Evolutionary conservation across 2,329 filamentous ascomycete genomes (phyloP).

Genomic region (Talaromyces verruculosus): DNA sequence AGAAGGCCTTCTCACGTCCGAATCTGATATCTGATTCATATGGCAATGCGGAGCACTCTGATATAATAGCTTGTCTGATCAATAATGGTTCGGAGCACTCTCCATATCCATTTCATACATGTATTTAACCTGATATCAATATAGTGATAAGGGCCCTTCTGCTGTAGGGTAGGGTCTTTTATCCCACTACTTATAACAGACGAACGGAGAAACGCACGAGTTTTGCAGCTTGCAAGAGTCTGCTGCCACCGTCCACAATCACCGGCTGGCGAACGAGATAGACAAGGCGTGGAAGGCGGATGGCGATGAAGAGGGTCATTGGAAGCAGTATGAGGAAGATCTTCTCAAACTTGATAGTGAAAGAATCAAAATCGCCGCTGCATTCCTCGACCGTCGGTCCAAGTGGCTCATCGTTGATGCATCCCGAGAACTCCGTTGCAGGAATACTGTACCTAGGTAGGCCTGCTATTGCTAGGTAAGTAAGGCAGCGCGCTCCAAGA

Average conservation of each 20-base stretch:
- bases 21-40: background rate
- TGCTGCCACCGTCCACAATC: constrained; percentile 6
- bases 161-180: too few relatives aligned
- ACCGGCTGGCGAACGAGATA: constrained; percentile 7
- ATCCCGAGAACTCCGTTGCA: constrained; percentile 14
- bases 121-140: background rate
- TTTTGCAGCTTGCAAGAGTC: constrained; percentile 16
- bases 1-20: background rate
- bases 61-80: background rate
- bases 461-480: too few relatives aligned
- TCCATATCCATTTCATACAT: background rate
- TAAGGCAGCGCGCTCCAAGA: too few relatives aligned
- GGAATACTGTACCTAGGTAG: background rate
- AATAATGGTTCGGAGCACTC: background rate
- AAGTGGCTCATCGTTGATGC: constrained; percentile 9
- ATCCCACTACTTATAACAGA: background rate
- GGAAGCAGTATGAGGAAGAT: constrained; percentile 9
- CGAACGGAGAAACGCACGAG: constrained; percentile 11
- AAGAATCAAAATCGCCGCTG: constrained; percentile 13
- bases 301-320: background rate
- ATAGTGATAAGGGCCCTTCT: too few relatives aligned
- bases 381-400: constrained; percentile 13
- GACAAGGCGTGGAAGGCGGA: constrained; percentile 8
- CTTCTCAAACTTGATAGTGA: constrained; percentile 15
- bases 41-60: background rate